A percentile compares a stretch with the other conserved stretches of the same genome.
These are phyloP conservation scores for Coniochaeta prunicola DNA, from an alignment of 2,329 filamentous ascomycete species.

Conservation along the genomic window DNA sequence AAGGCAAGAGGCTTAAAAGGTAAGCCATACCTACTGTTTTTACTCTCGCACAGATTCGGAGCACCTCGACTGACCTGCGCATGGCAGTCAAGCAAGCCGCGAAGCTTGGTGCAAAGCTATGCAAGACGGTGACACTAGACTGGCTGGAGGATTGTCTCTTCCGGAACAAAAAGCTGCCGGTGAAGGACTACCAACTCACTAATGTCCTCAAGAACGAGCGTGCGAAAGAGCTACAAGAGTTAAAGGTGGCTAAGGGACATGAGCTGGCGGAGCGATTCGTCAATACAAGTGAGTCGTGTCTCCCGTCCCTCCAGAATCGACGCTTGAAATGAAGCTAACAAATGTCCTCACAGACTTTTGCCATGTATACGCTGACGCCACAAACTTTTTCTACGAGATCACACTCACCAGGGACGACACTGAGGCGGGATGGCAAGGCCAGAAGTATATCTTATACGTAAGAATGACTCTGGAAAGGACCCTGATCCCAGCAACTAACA, in stretches of 20 bases:
- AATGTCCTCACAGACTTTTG: slow-evolving; percentile 40
- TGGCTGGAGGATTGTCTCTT: slow-evolving; percentile 44
- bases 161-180: slow-evolving; percentile 16
- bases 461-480: slow-evolving; percentile 15
- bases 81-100: slow-evolving; percentile 32
- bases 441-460: slow-evolving; percentile 55
- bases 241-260: slow-evolving; percentile 21
- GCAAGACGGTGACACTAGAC: slow-evolving; percentile 39
- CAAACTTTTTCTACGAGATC: slow-evolving; percentile 56
- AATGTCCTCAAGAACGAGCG: slow-evolving; percentile 23
- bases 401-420: slow-evolving; percentile 47
- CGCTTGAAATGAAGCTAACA: background rate
- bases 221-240: slow-evolving; percentile 27
- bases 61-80: background rate
- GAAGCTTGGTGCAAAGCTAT: slow-evolving; percentile 16
- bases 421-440: slow-evolving; percentile 36
- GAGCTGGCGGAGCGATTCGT: slow-evolving; percentile 32
- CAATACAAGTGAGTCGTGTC: slow-evolving; percentile 36
- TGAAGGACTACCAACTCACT: slow-evolving; percentile 28
- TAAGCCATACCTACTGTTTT: slow-evolving; percentile 11
- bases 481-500: background rate
- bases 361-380: slow-evolving; percentile 56
- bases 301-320: background rate
- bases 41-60: background rate
- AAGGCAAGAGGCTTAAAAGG: slow-evolving; percentile 32